Evolutionary conservation across 495 filamentous ascomycete genomes (phyloP).

Genomic region (Podospora conica): DNA sequence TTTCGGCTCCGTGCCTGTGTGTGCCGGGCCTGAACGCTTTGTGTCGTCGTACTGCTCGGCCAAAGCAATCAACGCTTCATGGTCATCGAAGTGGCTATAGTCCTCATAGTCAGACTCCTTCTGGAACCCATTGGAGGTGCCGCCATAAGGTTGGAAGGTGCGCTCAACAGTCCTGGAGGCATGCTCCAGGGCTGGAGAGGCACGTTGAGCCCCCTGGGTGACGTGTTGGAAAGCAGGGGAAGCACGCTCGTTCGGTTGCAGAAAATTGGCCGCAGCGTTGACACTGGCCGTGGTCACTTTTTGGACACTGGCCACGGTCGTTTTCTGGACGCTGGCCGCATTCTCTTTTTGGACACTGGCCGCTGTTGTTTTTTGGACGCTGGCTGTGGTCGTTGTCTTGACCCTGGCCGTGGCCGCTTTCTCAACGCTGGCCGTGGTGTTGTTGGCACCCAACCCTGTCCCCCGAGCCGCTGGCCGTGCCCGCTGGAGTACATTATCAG

Average conservation of each 20-base stretch:
- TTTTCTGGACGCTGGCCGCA: background rate
- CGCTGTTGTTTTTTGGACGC: background rate
- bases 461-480: background rate
- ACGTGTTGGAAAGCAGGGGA: no score
- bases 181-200: no score
- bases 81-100: slow-evolving; percentile 2
- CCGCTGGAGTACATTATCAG: background rate
- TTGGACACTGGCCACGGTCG: background rate
- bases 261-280: background rate
- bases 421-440: background rate
- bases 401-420: background rate
- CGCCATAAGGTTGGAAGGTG: no score
- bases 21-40: background rate
- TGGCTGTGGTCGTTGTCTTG: background rate
- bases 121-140: background rate
- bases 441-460: background rate
- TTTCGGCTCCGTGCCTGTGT: background rate
- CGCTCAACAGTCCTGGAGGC: no score
- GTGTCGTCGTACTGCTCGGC: background rate
- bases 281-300: background rate
- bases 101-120: background rate
- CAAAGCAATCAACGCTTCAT: background rate
- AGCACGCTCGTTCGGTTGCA: no score
- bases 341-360: background rate
- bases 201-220: no score